Evolutionary conservation across 129 eudicot genomes (phyloP), one percentile per base, ranked within the genome.

Genomic region (Chrysanthemum makinoi): DNA sequence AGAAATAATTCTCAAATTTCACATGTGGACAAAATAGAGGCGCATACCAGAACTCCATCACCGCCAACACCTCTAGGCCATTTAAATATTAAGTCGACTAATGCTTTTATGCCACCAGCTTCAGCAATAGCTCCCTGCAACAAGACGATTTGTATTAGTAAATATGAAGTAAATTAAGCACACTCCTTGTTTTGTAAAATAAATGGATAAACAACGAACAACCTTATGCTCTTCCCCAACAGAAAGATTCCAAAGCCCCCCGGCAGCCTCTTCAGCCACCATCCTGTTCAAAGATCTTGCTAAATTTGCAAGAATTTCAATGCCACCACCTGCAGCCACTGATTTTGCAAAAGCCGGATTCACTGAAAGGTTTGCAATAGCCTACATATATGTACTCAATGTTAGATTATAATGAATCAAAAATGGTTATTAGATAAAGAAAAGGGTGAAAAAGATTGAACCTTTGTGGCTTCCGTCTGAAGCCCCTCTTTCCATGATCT

Each of bases 151-250:
- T 15, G 10, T 75, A 55, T 68, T 47, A 64, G 33, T 16, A 62
- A 44, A 73, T 15, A 8, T 44, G 46, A 57, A 30, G 10, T 63
- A 26, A 30, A 56, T 15, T 13, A 13, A 16, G 19, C 18, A 15
- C 16, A 15, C 5, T 13, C 19, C 19, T 15, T 52, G 57, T 52
- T 15, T 52, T 13, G 10, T 53, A 65, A 62, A 18, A 24, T 16
- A 48, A 54, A 75, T 35, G 44, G 12, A 63, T 47, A 70, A 43
- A 7, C 48, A 62, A 76, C 12, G 43, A 74, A 15, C 59, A 80
- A 95, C 99, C 99, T 90, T 95, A 75, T 95, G 97, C 77, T 95
- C 99, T 81, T 95, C 99, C n/a, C 99, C 97, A 44, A 95, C 97
- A 16, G 99, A 95, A 59, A 95, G 96, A 80, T 95, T 95, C 99